phyloP scores from a whole-genome alignment of 768 basidiomycete genomes.

The Russula foetens region DNA sequence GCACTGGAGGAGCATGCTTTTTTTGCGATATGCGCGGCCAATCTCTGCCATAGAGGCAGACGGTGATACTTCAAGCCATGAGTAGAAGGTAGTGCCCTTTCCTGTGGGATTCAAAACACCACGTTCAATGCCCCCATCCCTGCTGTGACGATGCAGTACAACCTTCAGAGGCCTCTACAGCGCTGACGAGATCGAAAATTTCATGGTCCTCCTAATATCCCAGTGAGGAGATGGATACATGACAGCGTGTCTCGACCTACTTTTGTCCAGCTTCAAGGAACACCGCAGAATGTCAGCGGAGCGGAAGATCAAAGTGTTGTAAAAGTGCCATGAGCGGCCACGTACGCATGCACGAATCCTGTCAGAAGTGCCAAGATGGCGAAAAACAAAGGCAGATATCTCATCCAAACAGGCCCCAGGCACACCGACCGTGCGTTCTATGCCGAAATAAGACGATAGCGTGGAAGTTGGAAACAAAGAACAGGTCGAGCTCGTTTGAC shows the following conservation, averaged over 20 bases:
- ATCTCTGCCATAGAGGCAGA: slow-evolving; percentile 73
- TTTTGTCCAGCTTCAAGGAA: slow-evolving; percentile 56
- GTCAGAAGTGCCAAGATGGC: slow-evolving; percentile 44
- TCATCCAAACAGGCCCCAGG: slow-evolving; percentile 35
- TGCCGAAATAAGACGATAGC: slow-evolving; percentile 10
- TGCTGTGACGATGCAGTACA: slow-evolving; percentile 11
- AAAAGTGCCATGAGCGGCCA: slow-evolving; percentile 21
- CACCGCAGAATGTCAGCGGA: neutral
- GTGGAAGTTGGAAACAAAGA: neutral
- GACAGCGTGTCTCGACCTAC: slow-evolving; percentile 26
- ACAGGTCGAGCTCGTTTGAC: no score
- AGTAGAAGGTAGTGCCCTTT: slow-evolving; percentile 93
- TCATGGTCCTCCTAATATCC: slow-evolving; percentile 77
- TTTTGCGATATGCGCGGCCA: slow-evolving; percentile 83
- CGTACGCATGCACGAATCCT: slow-evolving; percentile 52
- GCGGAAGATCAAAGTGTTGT: neutral
- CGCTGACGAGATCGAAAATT: slow-evolving; percentile 89
- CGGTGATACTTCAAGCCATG: slow-evolving; percentile 75
- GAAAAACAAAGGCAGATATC: slow-evolving; percentile 38
- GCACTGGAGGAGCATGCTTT: slow-evolving; percentile 85
- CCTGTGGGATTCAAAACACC: slow-evolving; percentile 31
- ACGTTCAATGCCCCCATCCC: neutral
- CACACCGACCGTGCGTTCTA: neutral
- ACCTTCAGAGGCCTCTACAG: slow-evolving; percentile 76
- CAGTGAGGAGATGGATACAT: neutral